phyloP scores from a whole-genome alignment of 805 yeast genomes.

The Wickerhamiella kazuoi region DNA sequence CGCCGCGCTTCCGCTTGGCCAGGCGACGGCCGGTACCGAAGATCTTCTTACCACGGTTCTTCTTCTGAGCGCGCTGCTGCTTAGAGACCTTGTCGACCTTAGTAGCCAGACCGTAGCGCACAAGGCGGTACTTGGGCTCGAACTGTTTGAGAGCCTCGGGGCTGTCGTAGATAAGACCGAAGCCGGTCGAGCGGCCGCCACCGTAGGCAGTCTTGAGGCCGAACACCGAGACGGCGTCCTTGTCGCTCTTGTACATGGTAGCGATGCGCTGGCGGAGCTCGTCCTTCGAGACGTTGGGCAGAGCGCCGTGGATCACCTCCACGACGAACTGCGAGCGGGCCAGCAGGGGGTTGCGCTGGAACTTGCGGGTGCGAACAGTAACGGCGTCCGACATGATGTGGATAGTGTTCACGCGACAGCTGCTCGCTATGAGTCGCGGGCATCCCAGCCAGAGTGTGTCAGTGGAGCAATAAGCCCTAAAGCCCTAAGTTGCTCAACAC shows the following conservation, averaged over 20 bases:
- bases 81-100: conserved; percentile 96
- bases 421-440: background rate
- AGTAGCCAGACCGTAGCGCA: conserved; percentile 93
- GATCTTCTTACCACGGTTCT: conserved; percentile 97
- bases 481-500: background rate
- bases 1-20: conserved; percentile 40
- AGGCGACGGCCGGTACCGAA: conserved; percentile 94
- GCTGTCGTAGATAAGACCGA: conserved; percentile 97
- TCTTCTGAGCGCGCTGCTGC: conserved; percentile 99
- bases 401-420: background rate
- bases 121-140: conserved; percentile 98
- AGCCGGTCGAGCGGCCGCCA: conserved; percentile 99
- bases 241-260: conserved; percentile 75
- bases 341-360: conserved; percentile 96
- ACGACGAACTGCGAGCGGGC: conserved; percentile 99
- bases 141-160: conserved; percentile 94
- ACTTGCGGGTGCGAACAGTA: conserved; percentile 99
- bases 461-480: background rate
- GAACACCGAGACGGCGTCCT: conserved; percentile 90
- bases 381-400: conserved; percentile 76
- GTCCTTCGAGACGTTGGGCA: conserved; percentile 97
- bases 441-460: background rate
- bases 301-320: conserved; percentile 98
- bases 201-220: conserved; percentile 99
- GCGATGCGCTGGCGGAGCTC: conserved; percentile 93